These are phyloP conservation scores for Pichia sp. DNA, from an alignment of 1,139 yeast species.

Conservation along the genomic window DNA sequence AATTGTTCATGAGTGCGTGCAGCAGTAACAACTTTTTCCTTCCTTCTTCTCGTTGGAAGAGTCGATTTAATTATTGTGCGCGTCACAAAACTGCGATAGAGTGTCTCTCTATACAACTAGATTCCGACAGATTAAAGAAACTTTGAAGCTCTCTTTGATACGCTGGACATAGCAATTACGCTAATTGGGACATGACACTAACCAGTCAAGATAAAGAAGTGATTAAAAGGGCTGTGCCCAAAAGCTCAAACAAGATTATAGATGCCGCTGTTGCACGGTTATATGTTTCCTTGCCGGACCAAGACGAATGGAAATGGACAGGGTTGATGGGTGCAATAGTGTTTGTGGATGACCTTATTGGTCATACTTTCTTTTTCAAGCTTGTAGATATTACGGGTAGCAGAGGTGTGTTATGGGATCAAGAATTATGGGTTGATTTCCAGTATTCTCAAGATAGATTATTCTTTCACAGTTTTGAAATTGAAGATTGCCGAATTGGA, in stretches of 20 bases:
- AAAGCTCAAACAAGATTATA: constrained; percentile 76
- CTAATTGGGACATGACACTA: constrained; percentile 31
- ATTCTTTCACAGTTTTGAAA: constrained; percentile 89
- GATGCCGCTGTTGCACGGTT: constrained; percentile 89
- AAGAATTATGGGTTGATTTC: constrained; percentile 82
- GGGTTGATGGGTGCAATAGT: constrained; percentile 85
- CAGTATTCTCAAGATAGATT: constrained; percentile 89
- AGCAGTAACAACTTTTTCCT: too few relatives aligned
- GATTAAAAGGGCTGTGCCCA: constrained; percentile 82
- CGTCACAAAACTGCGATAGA: too few relatives aligned
- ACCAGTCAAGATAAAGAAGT: constrained; percentile 74
- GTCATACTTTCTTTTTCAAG: constrained; percentile 87
- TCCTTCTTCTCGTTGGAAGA: too few relatives aligned
- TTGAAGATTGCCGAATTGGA: constrained; percentile 88
- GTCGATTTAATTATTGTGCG: too few relatives aligned
- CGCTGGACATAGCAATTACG: too few relatives aligned
- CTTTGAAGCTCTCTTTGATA: too few relatives aligned
- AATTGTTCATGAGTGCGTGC: too few relatives aligned
- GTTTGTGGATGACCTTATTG: constrained; percentile 85
- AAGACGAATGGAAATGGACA: constrained; percentile 76
- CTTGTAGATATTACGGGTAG: constrained; percentile 76
- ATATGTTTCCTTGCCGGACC: constrained; percentile 84
- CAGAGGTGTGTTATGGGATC: constrained; percentile 94
- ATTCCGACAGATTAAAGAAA: too few relatives aligned
- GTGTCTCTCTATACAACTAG: too few relatives aligned